These are phyloP conservation scores for Vaccinium vitisidaea DNA, from an alignment of 148 eudicot genomes.

Conservation along the genomic window DNA sequence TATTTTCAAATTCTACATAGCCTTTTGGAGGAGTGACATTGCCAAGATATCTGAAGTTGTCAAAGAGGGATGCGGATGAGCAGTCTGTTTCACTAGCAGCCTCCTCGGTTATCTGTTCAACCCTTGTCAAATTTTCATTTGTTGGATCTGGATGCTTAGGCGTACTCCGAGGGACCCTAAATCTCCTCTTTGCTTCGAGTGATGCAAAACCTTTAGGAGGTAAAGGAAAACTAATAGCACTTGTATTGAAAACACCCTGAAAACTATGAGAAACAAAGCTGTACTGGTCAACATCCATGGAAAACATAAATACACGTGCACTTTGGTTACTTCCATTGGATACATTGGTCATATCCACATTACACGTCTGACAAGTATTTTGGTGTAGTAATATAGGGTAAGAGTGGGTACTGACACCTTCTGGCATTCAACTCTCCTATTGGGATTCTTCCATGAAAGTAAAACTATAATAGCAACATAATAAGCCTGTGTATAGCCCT, in stretches of 20 bases:
- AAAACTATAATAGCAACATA: background rate
- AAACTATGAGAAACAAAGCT: background rate
- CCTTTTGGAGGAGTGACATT: constrained; percentile 21
- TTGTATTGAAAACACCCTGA: too few species aligned
- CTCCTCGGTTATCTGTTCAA: constrained; percentile 27
- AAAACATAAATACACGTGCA: background rate
- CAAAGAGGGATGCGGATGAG: constrained; percentile 27
- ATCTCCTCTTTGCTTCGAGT: constrained; percentile 87
- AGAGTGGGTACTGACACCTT: background rate
- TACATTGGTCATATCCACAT: background rate
- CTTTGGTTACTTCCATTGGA: background rate
- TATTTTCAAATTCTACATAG: constrained; percentile 22
- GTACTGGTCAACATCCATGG: background rate
- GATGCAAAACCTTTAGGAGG: constrained; percentile 78
- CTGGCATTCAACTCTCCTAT: background rate
- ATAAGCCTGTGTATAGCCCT: background rate
- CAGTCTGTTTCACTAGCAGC: constrained; percentile 23
- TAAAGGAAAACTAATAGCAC: constrained; percentile 33
- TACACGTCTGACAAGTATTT: background rate
- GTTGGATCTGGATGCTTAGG: constrained; percentile 34
- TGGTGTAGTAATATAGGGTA: background rate
- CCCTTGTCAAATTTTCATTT: constrained; percentile 29
- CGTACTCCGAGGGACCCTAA: constrained; percentile 64
- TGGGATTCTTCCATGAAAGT: background rate
- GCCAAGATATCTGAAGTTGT: constrained; percentile 24